Evolutionary conservation across 176 grass and related monocot species (phyloP), one percentile per base, ranked within the genome.

Genomic region (Secale cereale): DNA sequence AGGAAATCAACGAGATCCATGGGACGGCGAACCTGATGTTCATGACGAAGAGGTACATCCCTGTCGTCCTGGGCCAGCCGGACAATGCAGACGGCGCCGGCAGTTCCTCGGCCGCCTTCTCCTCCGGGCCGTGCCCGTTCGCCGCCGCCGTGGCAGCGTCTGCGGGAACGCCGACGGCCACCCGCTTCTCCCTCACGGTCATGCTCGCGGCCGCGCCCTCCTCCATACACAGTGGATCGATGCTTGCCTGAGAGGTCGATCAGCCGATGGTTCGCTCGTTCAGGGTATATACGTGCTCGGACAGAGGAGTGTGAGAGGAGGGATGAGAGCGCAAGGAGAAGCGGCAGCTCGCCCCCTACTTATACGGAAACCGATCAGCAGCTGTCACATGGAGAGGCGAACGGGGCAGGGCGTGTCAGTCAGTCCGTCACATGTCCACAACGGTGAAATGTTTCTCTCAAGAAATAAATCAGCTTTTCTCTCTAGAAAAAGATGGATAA

Each of bases 41-140:
- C 86, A 90, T 79, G 81, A 89, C 20, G 72, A 95, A 92, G 17
- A 95, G 78, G 48, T 90, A 87, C 63, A 95, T 60, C 74, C 93
- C 90, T 5, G 67, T 86, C 77, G 81, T 88, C 81, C 90, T 84
- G n/a, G 83, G 65, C 39, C 80, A 70, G 43, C 86, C 72, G 19
- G 83, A 31, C 80, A 85, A 77, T 70, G 90, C 59, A 12, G 61
- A 23, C 65, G n/a, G 7, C 64, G 46, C 73, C 10, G 76, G 76
- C 19, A 48, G 6, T 2, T 56, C 65, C 66, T 57, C 77, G 35
- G 6, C 82, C 35, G 9, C 59, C 80, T 83, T 79, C 74, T 35
- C 39, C 57, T 59, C 75, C 10, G 46, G 43, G 7, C 32, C 79
- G 57, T 12, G 60, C 10, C 40, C 78, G 74, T 52, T 50, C 30